Evolutionary conservation across 345 rosid genomes (phyloP), one percentile per base, ranked within the genome.

Genomic region (Luvunga scandens): DNA sequence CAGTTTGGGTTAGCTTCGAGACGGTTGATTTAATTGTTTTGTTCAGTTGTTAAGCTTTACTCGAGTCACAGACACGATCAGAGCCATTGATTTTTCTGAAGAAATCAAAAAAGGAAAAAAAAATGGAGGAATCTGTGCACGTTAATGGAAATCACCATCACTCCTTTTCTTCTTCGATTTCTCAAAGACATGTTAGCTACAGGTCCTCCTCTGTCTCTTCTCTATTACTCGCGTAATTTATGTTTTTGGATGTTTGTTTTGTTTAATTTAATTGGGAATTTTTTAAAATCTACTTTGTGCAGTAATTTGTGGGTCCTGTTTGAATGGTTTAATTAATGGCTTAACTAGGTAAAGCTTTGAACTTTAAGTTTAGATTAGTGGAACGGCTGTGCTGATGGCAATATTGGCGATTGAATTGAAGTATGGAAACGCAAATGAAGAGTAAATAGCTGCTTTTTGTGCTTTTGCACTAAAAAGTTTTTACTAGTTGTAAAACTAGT

Each of bases 101-200:
- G 57, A 53, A 4, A 53, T 6, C 21, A 53, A 18, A 53, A 53
- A 16, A 19, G 64, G 19, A 64, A 31, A 77, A 38, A 80, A 30
- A 18, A 21, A 79, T 83, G 82, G 76, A 83, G 28, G 55, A 75
- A 2, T 48, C 73, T n/a, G 61, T 33, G 60, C 78, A 62, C 69
- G 69, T 81, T 31, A 72, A 78, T 66, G 87, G 83, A 38, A 83
- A 78, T 81, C 81, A 72, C 33, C 30, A 55, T 45, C 77, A 78
- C 66, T 86, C 85, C 12, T 78, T 78, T 69, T 82, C 83, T 55
- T 79, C 85, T 69, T 79, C 65, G 69, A 75, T 55, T 77, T 88
- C 91, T 69, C 85, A 72, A 34, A 77, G 88, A 75, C 85, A 88
- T 74, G 89, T 88, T 57, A 82, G 76, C 74, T 88, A 88, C 89